phyloP scores from a whole-genome alignment of 2,329 filamentous ascomycete genomes.

The Fusarium duplospermum region DNA sequence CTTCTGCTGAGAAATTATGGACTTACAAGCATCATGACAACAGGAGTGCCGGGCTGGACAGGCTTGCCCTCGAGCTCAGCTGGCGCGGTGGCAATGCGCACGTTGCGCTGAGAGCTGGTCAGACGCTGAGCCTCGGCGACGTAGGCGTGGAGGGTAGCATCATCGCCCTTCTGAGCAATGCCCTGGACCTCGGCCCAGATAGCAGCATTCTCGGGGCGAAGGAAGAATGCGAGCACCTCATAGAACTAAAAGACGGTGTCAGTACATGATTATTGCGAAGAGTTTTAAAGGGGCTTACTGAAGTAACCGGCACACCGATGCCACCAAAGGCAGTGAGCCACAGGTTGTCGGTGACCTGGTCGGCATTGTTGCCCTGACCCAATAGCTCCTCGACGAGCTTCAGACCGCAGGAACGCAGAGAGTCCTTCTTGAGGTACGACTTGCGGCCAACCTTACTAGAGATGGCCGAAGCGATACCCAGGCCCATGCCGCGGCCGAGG shows the following conservation, averaged over 20 bases:
- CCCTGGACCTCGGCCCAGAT: constrained; percentile 58
- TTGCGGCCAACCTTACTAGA: constrained; percentile 45
- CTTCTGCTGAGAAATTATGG: accelerated
- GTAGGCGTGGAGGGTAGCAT: constrained; percentile 50
- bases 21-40: constrained; percentile 56
- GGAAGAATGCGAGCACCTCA: constrained; percentile 57
- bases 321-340: constrained; percentile 57
- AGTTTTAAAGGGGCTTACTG: constrained; percentile 42
- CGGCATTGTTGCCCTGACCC: constrained; percentile 46
- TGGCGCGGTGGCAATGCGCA: constrained; percentile 50
- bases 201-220: constrained; percentile 52
- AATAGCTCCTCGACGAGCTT: constrained; percentile 54
- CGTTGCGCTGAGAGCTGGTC: constrained; percentile 53
- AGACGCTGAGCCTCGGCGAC: constrained; percentile 56
- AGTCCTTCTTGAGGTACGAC: constrained; percentile 47
- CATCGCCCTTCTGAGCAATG: constrained; percentile 50
- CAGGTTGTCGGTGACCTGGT: constrained; percentile 50
- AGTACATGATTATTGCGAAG: background rate
- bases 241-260: constrained; percentile 52
- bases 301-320: constrained; percentile 52
- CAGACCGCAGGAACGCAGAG: constrained; percentile 54
- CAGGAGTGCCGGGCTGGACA: constrained; percentile 53
- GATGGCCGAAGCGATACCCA: constrained; percentile 46
- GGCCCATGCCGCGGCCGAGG: constrained; percentile 46
- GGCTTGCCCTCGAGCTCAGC: constrained; percentile 52